These are phyloP conservation scores for Metarhizium rileyi DNA, from an alignment of 2,329 filamentous ascomycete species.

Conservation along the genomic window DNA sequence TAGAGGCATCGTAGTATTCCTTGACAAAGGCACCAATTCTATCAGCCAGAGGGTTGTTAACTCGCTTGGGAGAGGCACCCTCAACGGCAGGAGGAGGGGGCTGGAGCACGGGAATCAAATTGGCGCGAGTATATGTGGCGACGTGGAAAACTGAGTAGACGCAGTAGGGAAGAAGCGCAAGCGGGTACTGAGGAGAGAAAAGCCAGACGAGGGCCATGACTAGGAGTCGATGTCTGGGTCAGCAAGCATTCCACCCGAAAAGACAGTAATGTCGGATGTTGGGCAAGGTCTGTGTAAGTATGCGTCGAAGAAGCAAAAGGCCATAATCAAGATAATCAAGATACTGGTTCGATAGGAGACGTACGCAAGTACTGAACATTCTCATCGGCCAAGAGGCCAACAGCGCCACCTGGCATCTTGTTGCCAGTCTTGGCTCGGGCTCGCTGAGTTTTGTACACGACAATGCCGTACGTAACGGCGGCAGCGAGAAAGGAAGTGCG, in stretches of 20 bases:
- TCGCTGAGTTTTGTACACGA: constrained; percentile 95
- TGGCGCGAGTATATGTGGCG: constrained; percentile 88
- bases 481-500: constrained; percentile 84
- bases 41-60: constrained; percentile 58
- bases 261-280: no score
- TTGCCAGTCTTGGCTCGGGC: constrained; percentile 69
- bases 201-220: constrained; percentile 95
- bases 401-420: constrained; percentile 45
- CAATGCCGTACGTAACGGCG: constrained; percentile 89
- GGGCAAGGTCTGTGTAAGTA: neutral
- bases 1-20: constrained; percentile 93
- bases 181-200: constrained; percentile 75
- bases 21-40: constrained; percentile 90
- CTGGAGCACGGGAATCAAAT: constrained; percentile 78
- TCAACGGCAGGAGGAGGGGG: constrained; percentile 51
- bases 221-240: constrained; percentile 24
- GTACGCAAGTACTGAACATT: constrained; percentile 95
- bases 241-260: neutral
- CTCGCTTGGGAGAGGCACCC: constrained; percentile 44
- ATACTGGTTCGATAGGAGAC: constrained; percentile 21
- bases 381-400: constrained; percentile 73
- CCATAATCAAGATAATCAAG: no score
- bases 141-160: constrained; percentile 99
- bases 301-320: neutral
- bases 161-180: constrained; percentile 86